Evolutionary conservation across 768 basidiomycete genomes (phyloP), one percentile per base, ranked within the genome.

Genomic region (Suillus spraguei): DNA sequence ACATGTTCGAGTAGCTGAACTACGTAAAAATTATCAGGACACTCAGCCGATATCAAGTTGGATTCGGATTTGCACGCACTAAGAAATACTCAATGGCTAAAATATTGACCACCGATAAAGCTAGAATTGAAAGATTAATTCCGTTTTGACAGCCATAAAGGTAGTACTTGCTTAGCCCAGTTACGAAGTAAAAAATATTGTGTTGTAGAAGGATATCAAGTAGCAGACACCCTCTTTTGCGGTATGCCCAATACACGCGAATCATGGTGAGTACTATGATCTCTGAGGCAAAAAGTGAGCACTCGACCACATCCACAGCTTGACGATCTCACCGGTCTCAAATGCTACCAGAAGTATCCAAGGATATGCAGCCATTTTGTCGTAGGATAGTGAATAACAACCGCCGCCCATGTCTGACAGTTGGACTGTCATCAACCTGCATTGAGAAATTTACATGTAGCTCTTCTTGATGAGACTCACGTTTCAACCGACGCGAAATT

Each of bases 301-400:
- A 53, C 20, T n/a, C 17, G 20, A 36, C 52, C 6, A 13, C 1
- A 53, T n/a, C 13, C n/a, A 35, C 35, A 53, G 33, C 20, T 35
- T n/a, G 20, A 11, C 6, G 52, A 53, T 53, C 52, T 53, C 52
- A 53, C 52, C 52, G n/a, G 35, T 5, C 20, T 53, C 52, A 20
- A 53, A 53, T 35, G 33, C 33, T 35, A 53, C 52, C 52, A 53
- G 52, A 35, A 53, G 52, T 53, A 32, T 8, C 52, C 52, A 53
- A 53, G 52, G 52, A 53, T 5, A 11, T 35, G 20, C 52, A 35
- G 33, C 11, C 33, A 53, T 13, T 11, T n/a, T 53, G 52, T n/a
- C 10, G 20, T 6, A 20, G 11, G 52, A 13, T 33, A 35, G 52
- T n/a, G 52, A 53, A 20, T 35, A 53, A 35, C 52, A 53, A 35